Percentiles rank a stretch among this genome's conserved stretches.
Conservation (phyloP, 805 yeast species). For the Saccharomycopsis sp. region DNA sequence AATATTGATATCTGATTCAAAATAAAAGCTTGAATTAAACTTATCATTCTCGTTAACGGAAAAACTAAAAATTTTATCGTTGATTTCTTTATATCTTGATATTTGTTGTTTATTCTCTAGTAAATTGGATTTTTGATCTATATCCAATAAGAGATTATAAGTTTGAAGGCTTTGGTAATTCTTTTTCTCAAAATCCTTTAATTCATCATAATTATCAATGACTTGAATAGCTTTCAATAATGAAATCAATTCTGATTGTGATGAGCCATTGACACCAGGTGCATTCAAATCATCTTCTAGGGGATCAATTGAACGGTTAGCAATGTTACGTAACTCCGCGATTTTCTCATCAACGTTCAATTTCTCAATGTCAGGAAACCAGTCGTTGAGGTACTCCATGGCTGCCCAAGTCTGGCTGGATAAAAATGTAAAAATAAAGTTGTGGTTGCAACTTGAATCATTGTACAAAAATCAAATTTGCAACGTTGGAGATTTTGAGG, state of each 20-base stretch:
- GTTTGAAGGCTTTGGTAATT: background rate
- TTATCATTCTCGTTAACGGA: constrained; percentile 6
- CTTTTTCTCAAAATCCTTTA: too few species aligned
- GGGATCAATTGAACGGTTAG: background rate
- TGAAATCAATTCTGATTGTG: background rate
- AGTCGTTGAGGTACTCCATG: constrained; percentile 1
- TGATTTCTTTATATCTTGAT: background rate
- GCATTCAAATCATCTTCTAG: background rate
- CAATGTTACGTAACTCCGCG: background rate
- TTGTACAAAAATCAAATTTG: too few species aligned
- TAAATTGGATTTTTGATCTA: background rate
- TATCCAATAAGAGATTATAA: background rate
- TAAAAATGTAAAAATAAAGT: too few species aligned
- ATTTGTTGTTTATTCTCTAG: background rate
- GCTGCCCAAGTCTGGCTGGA: too few species aligned
- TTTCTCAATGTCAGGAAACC: background rate
- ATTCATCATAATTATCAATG: background rate
- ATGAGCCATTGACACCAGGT: too few species aligned
- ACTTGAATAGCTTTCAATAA: background rate
- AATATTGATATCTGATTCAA: constrained; percentile 11
- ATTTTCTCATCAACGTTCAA: background rate
- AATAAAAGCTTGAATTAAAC: constrained; percentile 10
- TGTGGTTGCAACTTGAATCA: too few species aligned
- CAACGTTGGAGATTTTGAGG: too few species aligned
- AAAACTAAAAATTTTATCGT: background rate